Base-by-base conservation (phyloP, 176 grass and related monocot genomes). In the Zea luxurians region DNA sequence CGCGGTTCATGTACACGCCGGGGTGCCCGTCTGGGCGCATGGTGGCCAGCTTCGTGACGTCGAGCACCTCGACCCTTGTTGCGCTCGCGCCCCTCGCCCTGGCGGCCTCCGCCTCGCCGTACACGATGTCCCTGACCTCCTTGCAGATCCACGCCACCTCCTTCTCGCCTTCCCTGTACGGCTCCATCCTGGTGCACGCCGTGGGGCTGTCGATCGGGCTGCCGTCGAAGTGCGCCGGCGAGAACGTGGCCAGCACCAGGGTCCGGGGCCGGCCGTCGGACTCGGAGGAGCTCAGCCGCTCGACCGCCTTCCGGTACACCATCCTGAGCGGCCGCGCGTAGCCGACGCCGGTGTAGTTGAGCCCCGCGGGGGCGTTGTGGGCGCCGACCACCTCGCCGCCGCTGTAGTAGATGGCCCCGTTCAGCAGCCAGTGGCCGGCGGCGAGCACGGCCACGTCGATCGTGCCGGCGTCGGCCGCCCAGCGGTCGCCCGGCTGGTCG, bases 11-110 rank as follows among this genome's bases (percentile, higher is more conserved):
- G 78, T 96, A 96, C 18, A 74, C 64, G 2, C 87, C 75, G 2
- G 87, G 89, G 67, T 96, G 92, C 37, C 89, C 84, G 43, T 96
- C 92, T 8, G 89, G 86, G 9, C 92, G 55, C 89, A 92, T 77
- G 40, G 69, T 13, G 10, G 92, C 89, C 80, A 92, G 57, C 73
- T 87, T 89, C 16, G 92, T 95, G 65, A 96, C 86, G 76, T 96
- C 92, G 9, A 92, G 63, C 8, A 83, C 77, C 66, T 91, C 86
- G 3, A 95, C 6, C 46, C 61, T 87, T 7, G 83, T 68, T 48
- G 48, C 3, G 17, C 4, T 47, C 0, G 6, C 71, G 4, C 8
- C 2, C n/a, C 3, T 54, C 45, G 38, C 50, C 47, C 7, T 76
- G 0, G 53, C 81, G 4, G 64, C 46, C 3, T 36, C 60, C 13